A percentile compares a stretch with the other conserved stretches of the same genome.
Evolutionary conservation across 805 yeast species (phyloP).

Genomic region (Ogataea henricii): DNA sequence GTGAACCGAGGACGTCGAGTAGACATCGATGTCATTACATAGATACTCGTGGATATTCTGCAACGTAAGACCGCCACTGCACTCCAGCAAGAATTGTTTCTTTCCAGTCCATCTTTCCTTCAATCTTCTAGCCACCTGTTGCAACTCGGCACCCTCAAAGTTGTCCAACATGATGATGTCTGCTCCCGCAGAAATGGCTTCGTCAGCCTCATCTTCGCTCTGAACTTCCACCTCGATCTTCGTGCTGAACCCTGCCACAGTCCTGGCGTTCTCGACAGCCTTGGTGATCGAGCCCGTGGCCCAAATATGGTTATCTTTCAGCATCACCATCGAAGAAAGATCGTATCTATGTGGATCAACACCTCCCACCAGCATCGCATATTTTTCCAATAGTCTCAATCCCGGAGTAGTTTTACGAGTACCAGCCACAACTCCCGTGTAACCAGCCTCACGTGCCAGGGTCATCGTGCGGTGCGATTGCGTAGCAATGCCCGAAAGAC

Average conservation of each 20-base stretch:
- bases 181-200: constrained; percentile 94
- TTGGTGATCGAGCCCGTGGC: constrained; percentile 88
- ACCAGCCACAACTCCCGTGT: constrained; percentile 86
- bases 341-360: constrained; percentile 92
- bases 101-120: constrained; percentile 56
- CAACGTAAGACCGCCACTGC: constrained; percentile 86
- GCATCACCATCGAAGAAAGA: constrained; percentile 91
- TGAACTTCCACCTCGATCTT: constrained; percentile 94
- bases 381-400: constrained; percentile 81
- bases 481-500: constrained; percentile 89
- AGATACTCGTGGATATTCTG: constrained; percentile 65
- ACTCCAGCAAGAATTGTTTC: constrained; percentile 69
- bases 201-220: constrained; percentile 80
- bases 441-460: constrained; percentile 69
- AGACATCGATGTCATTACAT: constrained; percentile 81
- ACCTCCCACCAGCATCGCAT: constrained; percentile 94
- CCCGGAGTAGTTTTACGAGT: constrained; percentile 99
- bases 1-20: constrained; percentile 88
- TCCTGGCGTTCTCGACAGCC: constrained; percentile 76
- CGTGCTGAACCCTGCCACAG: constrained; percentile 83
- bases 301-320: constrained; percentile 92
- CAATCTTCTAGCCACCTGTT: constrained; percentile 61
- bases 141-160: constrained; percentile 67
- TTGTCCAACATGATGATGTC: constrained; percentile 95
- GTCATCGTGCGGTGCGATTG: constrained; percentile 57